Base-by-base conservation (phyloP, 352 stramenopile species). In the Phytopythium delawarense region DNA sequence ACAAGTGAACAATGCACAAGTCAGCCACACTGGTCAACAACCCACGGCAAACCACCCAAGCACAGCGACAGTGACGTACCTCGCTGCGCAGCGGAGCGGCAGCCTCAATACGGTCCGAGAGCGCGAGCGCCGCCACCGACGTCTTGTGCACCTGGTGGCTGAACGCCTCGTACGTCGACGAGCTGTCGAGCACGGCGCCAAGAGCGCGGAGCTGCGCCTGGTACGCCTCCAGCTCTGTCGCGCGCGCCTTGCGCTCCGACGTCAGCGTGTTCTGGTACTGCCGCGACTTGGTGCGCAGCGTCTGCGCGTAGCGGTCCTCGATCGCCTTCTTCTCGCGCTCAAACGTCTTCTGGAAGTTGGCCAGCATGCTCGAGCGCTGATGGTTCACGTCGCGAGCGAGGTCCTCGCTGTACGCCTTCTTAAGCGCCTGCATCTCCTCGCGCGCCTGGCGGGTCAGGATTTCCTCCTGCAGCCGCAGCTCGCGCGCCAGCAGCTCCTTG, bases 61-160 rank as follows among this genome's bases (percentile, higher is more conserved):
- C 7, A 45, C 13, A 6, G n/a, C 8, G 7, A 39, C 7, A 5
- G n/a, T 1, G 7, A 21, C 59, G 7, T 57, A 87, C 75, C 73
- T 94, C 85, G 39, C 67, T 81, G 21, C 75, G 78, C 32, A 94
- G 72, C 21, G 85, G 83, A 25, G 75, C 75, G 8, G 83, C 83
- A 25, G 83, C 85, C 67, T 94, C 85, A 57, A 92, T 87, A 44
- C 85, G 85, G 68, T 92, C 81, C 57, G 83, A 92, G 25, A 94
- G 66, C 50, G 81, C 83, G 20, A 94, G 48, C 25, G 83, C 85
- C 0, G 85, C 85, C 62, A 94, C 84, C 37, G 83, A 94, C 13
- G 82, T 77, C 70, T 92, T 90, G 78, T 94, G 85, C 7, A 92
- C 79, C 50, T 90, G 80, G 72, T 92, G 83, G 70, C 83, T 94